Conservation (phyloP, 306 rosid species). For the Heteromeles arbutifolia region DNA sequence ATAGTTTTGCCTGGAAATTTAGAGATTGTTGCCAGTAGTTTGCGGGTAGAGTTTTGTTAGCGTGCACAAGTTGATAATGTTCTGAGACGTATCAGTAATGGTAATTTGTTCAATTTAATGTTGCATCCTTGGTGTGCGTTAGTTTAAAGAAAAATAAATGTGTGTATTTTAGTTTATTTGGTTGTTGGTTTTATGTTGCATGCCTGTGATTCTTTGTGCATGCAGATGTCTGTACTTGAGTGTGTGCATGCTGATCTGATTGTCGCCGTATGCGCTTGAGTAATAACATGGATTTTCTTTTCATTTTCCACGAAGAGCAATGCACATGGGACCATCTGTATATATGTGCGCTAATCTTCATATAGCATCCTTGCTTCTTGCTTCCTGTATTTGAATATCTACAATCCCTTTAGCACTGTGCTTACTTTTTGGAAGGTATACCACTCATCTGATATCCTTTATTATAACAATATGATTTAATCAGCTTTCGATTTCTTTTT, state of each 20-base stretch:
- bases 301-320: neutral
- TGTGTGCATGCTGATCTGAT: too few species aligned
- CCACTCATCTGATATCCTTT: neutral
- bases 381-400: neutral
- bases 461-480: constrained; percentile 6
- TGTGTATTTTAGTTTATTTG: neutral
- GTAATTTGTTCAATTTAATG: neutral
- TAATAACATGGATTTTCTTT: neutral
- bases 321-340: neutral
- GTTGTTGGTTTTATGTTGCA: constrained; percentile 4
- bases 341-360: neutral
- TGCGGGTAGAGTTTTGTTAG: neutral
- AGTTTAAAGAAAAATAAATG: neutral
- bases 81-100: neutral
- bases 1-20: neutral
- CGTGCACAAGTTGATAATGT: neutral
- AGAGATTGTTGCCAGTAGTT: neutral
- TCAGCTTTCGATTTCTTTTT: neutral
- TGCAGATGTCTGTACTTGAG: neutral
- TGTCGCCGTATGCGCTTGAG: neutral
- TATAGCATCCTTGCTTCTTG: neutral
- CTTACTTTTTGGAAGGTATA: neutral
- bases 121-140: neutral
- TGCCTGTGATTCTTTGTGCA: neutral
- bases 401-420: neutral